These are phyloP conservation scores for Santalum album DNA, from an alignment of 164 flowering plant genomes.

Conservation along the genomic window DNA sequence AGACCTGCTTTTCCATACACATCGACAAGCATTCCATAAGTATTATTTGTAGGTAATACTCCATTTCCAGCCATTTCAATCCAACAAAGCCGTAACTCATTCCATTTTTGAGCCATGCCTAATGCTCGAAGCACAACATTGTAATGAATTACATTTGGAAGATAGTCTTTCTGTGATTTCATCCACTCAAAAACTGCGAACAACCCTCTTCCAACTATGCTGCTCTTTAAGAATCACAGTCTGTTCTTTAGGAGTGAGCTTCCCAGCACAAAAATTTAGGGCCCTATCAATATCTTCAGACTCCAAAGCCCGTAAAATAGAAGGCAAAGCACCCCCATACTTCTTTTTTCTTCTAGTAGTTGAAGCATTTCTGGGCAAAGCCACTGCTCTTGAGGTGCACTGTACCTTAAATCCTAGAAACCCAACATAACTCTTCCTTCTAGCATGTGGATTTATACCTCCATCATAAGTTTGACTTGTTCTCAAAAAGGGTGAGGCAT, in stretches of 20 bases:
- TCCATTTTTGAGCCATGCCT: conserved; percentile 79
- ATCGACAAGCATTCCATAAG: conserved; percentile 76
- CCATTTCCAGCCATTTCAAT: conserved; percentile 76
- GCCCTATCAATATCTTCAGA: conserved; percentile 31
- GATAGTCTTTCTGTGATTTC: conserved; percentile 59
- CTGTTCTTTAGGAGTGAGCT: conserved; percentile 66
- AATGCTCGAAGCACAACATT: conserved; percentile 68
- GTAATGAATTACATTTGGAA: conserved; percentile 80
- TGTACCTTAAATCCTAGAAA: conserved; percentile 28
- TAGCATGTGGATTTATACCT: background rate
- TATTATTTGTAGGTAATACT: conserved; percentile 66
- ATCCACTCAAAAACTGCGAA: conserved; percentile 67
- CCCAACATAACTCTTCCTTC: conserved; percentile 7
- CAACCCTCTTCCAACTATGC: conserved; percentile 47
- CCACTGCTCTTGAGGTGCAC: conserved; percentile 25
- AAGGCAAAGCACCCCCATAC: conserved; percentile 58
- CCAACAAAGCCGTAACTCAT: conserved; percentile 81
- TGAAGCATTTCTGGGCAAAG: conserved; percentile 16
- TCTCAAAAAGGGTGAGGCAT: background rate
- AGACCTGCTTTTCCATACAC: conserved; percentile 90
- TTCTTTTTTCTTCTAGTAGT: conserved; percentile 25
- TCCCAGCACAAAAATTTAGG: conserved; percentile 35
- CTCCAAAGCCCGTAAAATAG: conserved; percentile 45
- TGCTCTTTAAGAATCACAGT: conserved; percentile 86
- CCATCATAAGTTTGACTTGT: background rate